Base-by-base conservation (phyloP, 2,329 filamentous ascomycete genomes). In the Neonectria hederae region DNA sequence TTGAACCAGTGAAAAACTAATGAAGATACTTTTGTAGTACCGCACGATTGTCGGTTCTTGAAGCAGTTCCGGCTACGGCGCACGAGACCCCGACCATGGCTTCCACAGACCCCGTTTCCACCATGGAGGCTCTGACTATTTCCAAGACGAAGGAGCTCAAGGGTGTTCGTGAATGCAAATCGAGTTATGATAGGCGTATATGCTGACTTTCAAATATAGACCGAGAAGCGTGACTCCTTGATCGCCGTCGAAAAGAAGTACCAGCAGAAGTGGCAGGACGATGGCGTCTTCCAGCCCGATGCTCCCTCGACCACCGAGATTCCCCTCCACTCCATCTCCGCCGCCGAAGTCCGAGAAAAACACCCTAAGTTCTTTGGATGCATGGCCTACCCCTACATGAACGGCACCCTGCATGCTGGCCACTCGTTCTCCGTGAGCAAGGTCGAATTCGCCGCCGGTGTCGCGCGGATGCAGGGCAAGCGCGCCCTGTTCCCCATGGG, bases 351-450 rank as follows among this genome's bases (percentile, higher is more conserved):
- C 69, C 92, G 92, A 76, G 86, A 90, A 75, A 90, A 94, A 78
- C 83, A 92, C 74, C 95, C 95, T 71, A 98, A 98, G 82, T 97
- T 94, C 85, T 97, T 95, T 77, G 93, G 91, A 59, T 78, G 76
- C 55, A 82, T 82, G 76, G 79, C 81, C 13, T 83, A 81, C 57
- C 81, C 81, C 13, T 94, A 93, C 79, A 93, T 94, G 90, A 97
- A 97, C 80, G 93, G 93, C 68, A 92, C 89, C 65, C 86, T 97
- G 26, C 95, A 98, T 76, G 93, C 92, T 32, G 96, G 96, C 22
- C 96, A 99, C 83, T 91, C 89, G 72, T 98, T 99, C 80, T 96
- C 94, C 22, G 89, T 92, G 65, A 92, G 88, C 76, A 99, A 99
- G 81, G 89, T 97, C 73, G 96, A 99, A 81, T 99, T 98, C 79